Evolutionary conservation across 2,329 filamentous ascomycete genomes (phyloP), one percentile per base, ranked within the genome.

Genomic region (Calonectria multiphialidica): DNA sequence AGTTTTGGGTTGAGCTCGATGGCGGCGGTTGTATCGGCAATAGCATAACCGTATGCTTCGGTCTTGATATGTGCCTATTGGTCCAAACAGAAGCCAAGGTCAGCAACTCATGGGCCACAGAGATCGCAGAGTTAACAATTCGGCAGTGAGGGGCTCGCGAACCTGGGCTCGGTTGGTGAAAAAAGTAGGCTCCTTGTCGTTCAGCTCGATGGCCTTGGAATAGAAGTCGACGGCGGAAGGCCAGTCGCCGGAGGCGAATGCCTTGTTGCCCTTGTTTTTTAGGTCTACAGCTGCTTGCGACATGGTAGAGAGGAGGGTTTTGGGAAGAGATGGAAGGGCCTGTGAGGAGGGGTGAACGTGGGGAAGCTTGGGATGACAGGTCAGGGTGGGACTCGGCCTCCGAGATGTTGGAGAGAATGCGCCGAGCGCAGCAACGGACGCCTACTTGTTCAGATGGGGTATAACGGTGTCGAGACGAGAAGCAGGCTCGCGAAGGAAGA

Each of bases 141-240:
- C 21, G 25, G 40, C 15, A 37, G 40, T 16, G 55, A 55, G 42
- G 55, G 53, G 50, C 21, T 30, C 70, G 86, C 89, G 75, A 84
- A 98, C 96, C 90, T 98, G 96, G 23, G 97, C 97, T 83, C 97
- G 90, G 86, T 99, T 99, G 79, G 95, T 95, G 86, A 92, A 98
- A 86, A 96, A 98, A 0, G 96, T 94, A 8, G 96, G 94, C 81
- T 98, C 94, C 78, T 93, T 89, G 81, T 93, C 91, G 85, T 98
- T 93, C 77, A 94, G 86, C 72, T 94, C 92, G 81, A 99, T 98
- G 30, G 96, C 96, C 85, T 97, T 90, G 68, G 91, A 92, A 84
- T 99, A 99, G 77, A 92, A 91, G 2, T 96, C 92, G 75, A 98
- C 89, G 9, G 97, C 97, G 3, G 89, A 87, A 13, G 90, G 90